phyloP scores from a whole-genome alignment of 768 basidiomycete genomes.

The Tephrocybe rancida region DNA sequence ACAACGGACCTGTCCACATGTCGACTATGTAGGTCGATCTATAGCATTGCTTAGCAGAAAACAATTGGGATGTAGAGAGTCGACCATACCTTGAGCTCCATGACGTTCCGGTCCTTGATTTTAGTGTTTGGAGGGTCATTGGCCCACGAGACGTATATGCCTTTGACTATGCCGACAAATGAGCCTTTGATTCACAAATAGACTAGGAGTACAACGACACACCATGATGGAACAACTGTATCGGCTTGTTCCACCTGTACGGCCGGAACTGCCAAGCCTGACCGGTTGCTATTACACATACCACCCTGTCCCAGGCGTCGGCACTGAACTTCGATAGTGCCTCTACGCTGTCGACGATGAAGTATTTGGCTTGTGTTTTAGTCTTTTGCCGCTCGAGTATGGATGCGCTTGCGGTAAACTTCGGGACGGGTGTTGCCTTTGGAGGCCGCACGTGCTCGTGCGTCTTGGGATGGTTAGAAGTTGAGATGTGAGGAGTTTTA shows the following conservation, averaged over 20 bases:
- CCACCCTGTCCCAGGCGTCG: slow-evolving; percentile 96
- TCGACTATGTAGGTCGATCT: slow-evolving; percentile 90
- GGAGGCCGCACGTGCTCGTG: slow-evolving; percentile 64
- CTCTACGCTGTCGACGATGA: slow-evolving; percentile 91
- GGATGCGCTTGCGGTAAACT: slow-evolving; percentile 83
- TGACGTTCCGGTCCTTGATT: slow-evolving; percentile 97
- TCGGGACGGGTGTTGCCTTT: slow-evolving; percentile 78
- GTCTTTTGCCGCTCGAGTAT: slow-evolving; percentile 63
- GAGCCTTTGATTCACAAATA: not conserved
- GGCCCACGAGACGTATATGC: slow-evolving; percentile 92
- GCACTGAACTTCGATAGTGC: slow-evolving; percentile 89
- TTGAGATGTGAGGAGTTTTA: slow-evolving; percentile 50
- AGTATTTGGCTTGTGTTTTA: slow-evolving; percentile 64
- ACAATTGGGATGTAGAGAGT: not conserved
- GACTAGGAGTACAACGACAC: slow-evolving; percentile 14
- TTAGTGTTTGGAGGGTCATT: slow-evolving; percentile 88
- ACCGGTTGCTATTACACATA: slow-evolving; percentile 99
- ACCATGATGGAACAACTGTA: slow-evolving; percentile 94
- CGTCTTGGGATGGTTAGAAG: no score
- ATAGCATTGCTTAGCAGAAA: not conserved
- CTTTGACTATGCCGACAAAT: slow-evolving; percentile 68
- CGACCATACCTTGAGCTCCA: slow-evolving; percentile 76
- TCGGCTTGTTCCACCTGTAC: slow-evolving; percentile 96
- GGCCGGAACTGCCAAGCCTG: slow-evolving; percentile 98
- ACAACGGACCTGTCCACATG: slow-evolving; percentile 95